phyloP scores from a whole-genome alignment of 495 filamentous ascomycete species.

The Cercophora samala region DNA sequence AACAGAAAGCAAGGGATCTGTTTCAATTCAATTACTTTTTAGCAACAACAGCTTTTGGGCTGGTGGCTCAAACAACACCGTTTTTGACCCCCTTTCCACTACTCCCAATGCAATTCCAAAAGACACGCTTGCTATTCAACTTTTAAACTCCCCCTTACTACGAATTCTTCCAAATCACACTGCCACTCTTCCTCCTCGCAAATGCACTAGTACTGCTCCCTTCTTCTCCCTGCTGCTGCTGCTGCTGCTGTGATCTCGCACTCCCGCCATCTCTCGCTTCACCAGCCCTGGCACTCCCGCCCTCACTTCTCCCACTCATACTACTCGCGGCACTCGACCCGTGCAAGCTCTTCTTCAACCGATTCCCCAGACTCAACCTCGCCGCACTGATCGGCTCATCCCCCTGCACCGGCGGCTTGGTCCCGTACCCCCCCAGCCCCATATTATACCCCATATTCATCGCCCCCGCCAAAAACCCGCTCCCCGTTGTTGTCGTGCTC shows the following conservation, averaged over 20 bases:
- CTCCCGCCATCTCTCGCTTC: not conserved
- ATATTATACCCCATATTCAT: not conserved
- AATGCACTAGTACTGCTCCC: not conserved
- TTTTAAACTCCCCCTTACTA: not conserved
- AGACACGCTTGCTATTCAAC: not conserved
- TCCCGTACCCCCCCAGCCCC: conserved; percentile 7
- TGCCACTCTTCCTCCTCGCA: conserved; percentile 28
- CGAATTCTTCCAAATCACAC: not conserved
- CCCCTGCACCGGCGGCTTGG: conserved; percentile 21
- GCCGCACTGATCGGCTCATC: conserved; percentile 43
- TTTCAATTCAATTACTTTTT: too few species aligned
- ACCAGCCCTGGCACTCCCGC: not conserved
- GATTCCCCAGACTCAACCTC: conserved; percentile 44
- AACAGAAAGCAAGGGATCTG: conserved; percentile 1
- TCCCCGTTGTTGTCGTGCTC: not conserved
- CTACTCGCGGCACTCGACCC: conserved; percentile 16
- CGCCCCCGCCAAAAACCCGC: not conserved
- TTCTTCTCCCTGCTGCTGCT: not conserved
- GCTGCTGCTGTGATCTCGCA: not conserved
- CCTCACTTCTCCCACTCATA: not conserved
- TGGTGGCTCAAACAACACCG: not conserved
- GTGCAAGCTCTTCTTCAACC: conserved; percentile 38
- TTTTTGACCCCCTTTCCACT: not conserved
- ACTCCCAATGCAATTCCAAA: not conserved
- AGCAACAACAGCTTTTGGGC: not conserved